phyloP scores from a whole-genome alignment of 2,329 filamentous ascomycete species.

The Chrysoporthe deuterocubensis region DNA sequence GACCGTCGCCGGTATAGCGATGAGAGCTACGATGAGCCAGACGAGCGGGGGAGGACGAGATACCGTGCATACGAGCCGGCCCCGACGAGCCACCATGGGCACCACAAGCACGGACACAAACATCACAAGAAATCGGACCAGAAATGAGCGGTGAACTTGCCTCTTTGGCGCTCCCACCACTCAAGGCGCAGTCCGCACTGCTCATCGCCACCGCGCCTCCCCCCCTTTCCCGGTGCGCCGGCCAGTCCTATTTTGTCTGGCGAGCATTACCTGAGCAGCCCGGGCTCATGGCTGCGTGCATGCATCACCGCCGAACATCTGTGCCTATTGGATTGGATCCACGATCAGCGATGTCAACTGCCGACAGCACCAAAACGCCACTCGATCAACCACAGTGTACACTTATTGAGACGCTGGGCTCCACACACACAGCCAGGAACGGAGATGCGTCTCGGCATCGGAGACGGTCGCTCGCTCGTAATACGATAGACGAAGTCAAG shows the following conservation, averaged over 20 bases:
- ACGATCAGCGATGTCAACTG: neutral
- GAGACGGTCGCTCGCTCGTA: neutral
- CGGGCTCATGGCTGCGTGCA: neutral
- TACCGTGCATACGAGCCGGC: conserved; percentile 36
- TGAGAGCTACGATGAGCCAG: conserved; percentile 41
- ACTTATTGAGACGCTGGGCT: conserved; percentile 3
- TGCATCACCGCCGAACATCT: neutral
- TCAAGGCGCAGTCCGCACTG: neutral
- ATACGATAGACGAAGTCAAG: neutral
- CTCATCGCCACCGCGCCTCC: no score
- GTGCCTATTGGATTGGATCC: no score
- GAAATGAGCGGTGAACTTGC: conserved; percentile 11
- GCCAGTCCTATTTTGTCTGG: no score
- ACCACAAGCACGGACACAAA: conserved; percentile 29
- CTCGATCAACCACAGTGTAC: neutral
- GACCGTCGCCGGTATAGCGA: conserved; percentile 51
- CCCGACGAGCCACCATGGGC: conserved; percentile 28
- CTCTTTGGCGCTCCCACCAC: neutral
- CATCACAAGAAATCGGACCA: conserved; percentile 30
- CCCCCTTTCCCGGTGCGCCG: no score
- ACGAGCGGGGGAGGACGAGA: conserved; percentile 45
- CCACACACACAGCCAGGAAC: neutral
- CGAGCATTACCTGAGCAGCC: neutral
- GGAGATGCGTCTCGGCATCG: neutral
- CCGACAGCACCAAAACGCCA: neutral